Base-by-base conservation (phyloP, 495 filamentous ascomycete genomes). In the Peziza echinospora region DNA sequence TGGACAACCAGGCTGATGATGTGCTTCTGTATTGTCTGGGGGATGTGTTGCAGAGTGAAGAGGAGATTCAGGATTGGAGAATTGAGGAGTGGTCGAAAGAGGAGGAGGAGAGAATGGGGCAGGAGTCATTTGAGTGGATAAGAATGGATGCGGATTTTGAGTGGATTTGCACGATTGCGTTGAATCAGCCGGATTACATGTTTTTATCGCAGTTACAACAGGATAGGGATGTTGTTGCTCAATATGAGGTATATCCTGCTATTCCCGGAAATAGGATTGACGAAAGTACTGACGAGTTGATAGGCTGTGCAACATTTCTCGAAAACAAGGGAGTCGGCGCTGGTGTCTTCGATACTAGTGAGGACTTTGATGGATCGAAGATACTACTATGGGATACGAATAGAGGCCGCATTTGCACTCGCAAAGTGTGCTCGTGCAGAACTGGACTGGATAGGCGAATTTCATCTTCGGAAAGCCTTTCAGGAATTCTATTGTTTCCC, bases 91-190 rank as follows among this genome's bases (percentile, higher is more conserved):
- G 89, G 89, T 73, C 75, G 43, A 74, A 77, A 47, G 80, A 85
- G 26, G 79, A 84, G 10, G 85, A 96, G 57, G 71, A 77, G 6
- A 70, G 71, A 49, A 99, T 99, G 91, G 82, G 84, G 30, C 76
- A 84, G 45, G 89, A 99, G 57, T 89, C 80, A 2, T 99, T 94
- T 57, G 89, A 99, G 60, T 99, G 89, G 89, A 89, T 96, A 49
- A 76, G 89, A 13, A 81, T 96, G 70, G 89, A 99, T 63, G 84
- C 86, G 17, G 89, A 99, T 61, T 94, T 94, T 53, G 89, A 99
- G 57, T 99, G 89, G 89, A 75, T 94, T 30, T 86, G 82, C 64
- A 78, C 78, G 44, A 68, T 82, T 44, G 73, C 74, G 34, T 69
- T 86, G 43, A 75, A 71, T 24, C 82, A 93, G 75, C 84, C 82